Percentiles rank a stretch among this genome's conserved stretches.
Conservation (phyloP, 1,284 basidiomycete species). For the Sanguinoderma infundibulare region DNA sequence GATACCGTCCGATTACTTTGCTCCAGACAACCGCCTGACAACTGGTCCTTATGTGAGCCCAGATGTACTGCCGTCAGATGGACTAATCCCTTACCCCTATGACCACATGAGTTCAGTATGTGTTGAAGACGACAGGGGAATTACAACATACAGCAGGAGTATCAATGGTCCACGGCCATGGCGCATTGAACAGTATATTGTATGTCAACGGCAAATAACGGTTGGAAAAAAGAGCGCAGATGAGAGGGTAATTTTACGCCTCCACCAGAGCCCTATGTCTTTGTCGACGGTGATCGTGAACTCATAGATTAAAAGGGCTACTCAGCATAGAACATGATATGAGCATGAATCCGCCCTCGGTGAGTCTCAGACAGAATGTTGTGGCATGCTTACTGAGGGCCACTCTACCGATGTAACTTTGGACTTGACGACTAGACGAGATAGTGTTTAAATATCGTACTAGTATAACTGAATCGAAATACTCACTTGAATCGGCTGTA, state of each 20-base stretch:
- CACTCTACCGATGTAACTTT: neutral
- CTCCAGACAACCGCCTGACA: neutral
- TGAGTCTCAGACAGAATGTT: too few relatives aligned
- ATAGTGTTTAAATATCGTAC: neutral
- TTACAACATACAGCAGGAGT: neutral
- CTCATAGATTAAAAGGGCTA: conserved; percentile 9
- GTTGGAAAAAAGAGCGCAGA: conserved; percentile 10
- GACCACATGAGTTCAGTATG: neutral
- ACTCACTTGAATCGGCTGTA: neutral
- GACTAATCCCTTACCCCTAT: neutral
- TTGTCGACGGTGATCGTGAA: conserved; percentile 8
- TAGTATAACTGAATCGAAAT: too few relatives aligned
- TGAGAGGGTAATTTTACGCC: conserved; percentile 2
- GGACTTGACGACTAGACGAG: neutral
- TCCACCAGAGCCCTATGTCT: conserved; percentile 14
- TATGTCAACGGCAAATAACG: conserved; percentile 4
- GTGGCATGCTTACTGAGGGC: neutral
- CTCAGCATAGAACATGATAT: neutral
- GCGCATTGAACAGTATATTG: neutral
- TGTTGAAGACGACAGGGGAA: neutral
- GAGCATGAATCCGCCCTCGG: neutral
- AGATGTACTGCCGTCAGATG: too few relatives aligned
- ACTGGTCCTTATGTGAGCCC: neutral
- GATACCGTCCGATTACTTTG: neutral
- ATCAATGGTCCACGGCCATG: neutral